These are phyloP conservation scores for Fennellomyces sp. DNA, from an alignment of 371 early-diverging fungal genomes.

Conservation along the genomic window DNA sequence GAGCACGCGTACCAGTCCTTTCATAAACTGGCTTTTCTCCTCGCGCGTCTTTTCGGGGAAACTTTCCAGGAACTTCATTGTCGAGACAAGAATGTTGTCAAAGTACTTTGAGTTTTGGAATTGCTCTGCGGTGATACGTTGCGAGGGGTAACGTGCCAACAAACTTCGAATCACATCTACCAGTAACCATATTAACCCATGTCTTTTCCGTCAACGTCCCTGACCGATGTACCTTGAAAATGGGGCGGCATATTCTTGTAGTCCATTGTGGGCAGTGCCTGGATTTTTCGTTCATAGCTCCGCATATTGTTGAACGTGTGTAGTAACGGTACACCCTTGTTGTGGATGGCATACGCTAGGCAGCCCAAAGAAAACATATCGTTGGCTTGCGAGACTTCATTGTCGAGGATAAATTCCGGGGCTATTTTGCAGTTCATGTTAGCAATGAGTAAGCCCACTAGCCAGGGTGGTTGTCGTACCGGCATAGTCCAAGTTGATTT, in stretches of 20 bases:
- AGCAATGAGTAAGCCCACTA: neutral
- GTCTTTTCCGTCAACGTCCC: neutral
- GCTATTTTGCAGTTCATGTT: conserved; percentile 54
- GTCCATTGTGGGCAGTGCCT: conserved; percentile 41
- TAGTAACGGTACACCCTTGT: conserved; percentile 70
- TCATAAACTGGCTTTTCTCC: conserved; percentile 82
- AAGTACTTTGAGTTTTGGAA: conserved; percentile 77
- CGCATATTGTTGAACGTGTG: conserved; percentile 67
- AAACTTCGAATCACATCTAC: conserved; percentile 59
- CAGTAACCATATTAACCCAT: neutral
- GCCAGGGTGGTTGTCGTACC: no score
- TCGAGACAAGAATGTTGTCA: conserved; percentile 78
- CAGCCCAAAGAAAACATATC: conserved; percentile 89
- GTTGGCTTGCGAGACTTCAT: conserved; percentile 54
- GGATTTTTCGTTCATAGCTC: conserved; percentile 68
- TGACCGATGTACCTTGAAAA: conserved; percentile 47
- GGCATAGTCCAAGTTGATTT: conserved; percentile 73
- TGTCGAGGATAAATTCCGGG: conserved; percentile 76
- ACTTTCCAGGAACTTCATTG: conserved; percentile 79
- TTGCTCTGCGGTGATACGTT: conserved; percentile 60
- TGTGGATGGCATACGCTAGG: conserved; percentile 75
- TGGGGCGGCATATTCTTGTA: conserved; percentile 56
- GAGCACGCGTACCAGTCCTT: conserved; percentile 71
- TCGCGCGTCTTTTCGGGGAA: conserved; percentile 80
- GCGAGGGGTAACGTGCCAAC: conserved; percentile 55